These are phyloP conservation scores for Oxyria digyna DNA, from an alignment of 148 eudicot species.

Conservation along the genomic window DNA sequence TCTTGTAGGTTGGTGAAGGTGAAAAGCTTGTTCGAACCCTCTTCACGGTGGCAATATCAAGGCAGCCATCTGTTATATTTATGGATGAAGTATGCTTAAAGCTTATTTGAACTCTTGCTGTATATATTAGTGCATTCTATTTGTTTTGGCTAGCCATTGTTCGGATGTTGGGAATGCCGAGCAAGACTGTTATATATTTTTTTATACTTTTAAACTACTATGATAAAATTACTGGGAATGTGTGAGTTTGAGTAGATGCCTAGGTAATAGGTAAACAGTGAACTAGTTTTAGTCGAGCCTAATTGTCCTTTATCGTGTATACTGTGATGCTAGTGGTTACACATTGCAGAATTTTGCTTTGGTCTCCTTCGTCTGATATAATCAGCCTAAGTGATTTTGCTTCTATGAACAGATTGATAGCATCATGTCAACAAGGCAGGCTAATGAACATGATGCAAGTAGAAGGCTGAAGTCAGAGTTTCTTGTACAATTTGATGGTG, in stretches of 20 bases:
- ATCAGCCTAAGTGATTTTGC: neutral
- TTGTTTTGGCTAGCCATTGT: neutral
- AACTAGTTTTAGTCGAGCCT: neutral
- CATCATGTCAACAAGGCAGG: conserved; percentile 81
- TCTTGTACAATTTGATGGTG: conserved; percentile 97
- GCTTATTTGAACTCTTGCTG: neutral
- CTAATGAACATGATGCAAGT: conserved; percentile 95
- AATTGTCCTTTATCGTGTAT: neutral
- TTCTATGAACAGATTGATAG: conserved; percentile 66
- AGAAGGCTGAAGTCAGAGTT: conserved; percentile 93
- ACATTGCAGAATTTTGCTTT: neutral
- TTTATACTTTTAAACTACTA: neutral
- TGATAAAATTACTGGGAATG: neutral
- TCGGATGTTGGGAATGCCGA: neutral
- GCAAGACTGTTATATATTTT: neutral
- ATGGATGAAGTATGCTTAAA: conserved; percentile 70
- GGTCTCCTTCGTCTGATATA: neutral
- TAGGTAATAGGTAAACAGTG: neutral
- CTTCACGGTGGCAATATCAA: conserved; percentile 72
- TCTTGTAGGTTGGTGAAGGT: conserved; percentile 89
- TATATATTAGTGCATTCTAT: neutral
- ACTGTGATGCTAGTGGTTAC: neutral
- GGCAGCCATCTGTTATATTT: conserved; percentile 96
- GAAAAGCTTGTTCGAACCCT: conserved; percentile 98
- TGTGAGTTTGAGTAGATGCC: neutral